Evolutionary conservation across 2,329 filamentous ascomycete genomes (phyloP), one percentile per base, ranked within the genome.

Genomic region (Chaetomiaceae sp.): DNA sequence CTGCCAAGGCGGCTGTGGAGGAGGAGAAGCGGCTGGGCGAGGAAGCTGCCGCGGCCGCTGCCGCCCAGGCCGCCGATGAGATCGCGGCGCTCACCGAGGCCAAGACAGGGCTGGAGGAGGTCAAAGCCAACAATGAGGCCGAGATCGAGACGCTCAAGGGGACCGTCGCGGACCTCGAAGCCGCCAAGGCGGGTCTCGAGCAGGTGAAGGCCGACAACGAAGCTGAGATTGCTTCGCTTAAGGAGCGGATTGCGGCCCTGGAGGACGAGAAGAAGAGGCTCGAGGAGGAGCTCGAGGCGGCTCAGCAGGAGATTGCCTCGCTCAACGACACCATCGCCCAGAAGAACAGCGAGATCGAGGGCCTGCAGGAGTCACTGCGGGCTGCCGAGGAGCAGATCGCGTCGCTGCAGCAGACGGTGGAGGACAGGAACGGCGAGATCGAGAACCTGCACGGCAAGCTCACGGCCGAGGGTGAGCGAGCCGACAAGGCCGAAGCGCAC

Each of bases 401-500:
- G 8, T 61, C 58, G 3, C 57, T 65, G 4, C 60, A 59, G 11
- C 58, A 59, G 43, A 64, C 65, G 3, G 47, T 63, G 1, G 59
- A 63, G 38, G 63, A 61, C 25, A 59, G 57, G 47, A 62, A 55
- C 44, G 47, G 31, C 25, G 45, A 62, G 53, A 58, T 62, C 12
- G 62, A 66, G 17, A 60, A 63, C 20, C 58, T 65, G 3, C 60
- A 62, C 37, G 48, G 40, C 36, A 59, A 61, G 48, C 57, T 65
- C 33, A 62, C 49, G 15, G 51, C 55, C 22, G 63, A 66, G 56
- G 54, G 46, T 7, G 55, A 56, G 15, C 55, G 59, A 5, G 63
- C 62, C 5, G 57, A 64, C 23, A 60, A 47, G 11, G 61, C 61
- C 15, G 60, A 60, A 20, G 54, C 55, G 7, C 60, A 62, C n/a